Evolutionary conservation across 1,284 basidiomycete genomes (phyloP), one percentile per base, ranked within the genome.

Genomic region (Sparassis latifolia): DNA sequence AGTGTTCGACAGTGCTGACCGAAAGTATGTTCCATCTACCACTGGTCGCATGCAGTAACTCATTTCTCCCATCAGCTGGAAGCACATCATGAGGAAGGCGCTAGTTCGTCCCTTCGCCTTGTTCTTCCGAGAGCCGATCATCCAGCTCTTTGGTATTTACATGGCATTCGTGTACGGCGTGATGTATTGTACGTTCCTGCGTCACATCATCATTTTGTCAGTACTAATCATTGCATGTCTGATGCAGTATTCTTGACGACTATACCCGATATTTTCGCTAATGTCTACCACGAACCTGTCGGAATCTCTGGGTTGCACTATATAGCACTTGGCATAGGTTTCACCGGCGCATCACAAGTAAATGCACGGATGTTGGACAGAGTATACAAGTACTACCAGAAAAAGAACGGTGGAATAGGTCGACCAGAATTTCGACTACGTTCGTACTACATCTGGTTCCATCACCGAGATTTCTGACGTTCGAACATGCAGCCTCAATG

Each of bases 291-390:
- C 30, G 61, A 84, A 64, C 53, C 61, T 2, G 62, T 74, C 41
- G 76, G 79, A 44, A 83, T 87, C 45, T 75, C 81, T 0, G 84
- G 77, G 0, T 62, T 81, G 20, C 69, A 82, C 59, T 89, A 86
- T 58, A 72, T 88, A 51, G 76, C 84, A 1, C 72, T 87, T 2
- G 83, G 81, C 2, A 48, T 80, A 2, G 83, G 83, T 5, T 65
- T 84, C 3, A 67, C 69, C 0, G 56, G 69, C 3, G 72, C 74
- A 1, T 77, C 82, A 0, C 84, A 88, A 58, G 52, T 78, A 20
- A 84, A 84, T 46, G 84, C 83, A 0, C 69, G 76, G 2, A 58
- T 72, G 3, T 69, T 82, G 60, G 84, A 88, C 62, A 62, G 59
- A 42, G 66, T 82, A 1, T 87, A 86, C 55, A 65, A 69, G 2